Base-by-base conservation (phyloP, 2,329 filamentous ascomycete species). In the Cercospora citrullina region DNA sequence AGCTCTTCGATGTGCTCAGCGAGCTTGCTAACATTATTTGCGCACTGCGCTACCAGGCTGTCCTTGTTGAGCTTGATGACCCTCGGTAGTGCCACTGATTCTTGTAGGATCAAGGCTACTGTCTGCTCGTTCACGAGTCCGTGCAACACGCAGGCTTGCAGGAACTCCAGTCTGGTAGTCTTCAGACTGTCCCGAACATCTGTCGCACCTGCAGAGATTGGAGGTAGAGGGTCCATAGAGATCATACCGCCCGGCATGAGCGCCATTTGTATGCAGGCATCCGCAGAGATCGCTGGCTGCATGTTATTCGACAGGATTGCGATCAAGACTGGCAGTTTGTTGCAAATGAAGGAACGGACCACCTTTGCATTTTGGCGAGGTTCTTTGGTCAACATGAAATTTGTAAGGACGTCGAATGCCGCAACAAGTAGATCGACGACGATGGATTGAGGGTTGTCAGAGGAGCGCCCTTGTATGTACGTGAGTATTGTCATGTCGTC, bases 61-160 rank as follows among this genome's bases (percentile, higher is more conserved):
- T 95, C 91, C 78, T 94, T 95, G 58, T 87, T 85, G 73, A 93
- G 93, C 67, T 90, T 90, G 4, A 91, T 90, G 26, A 90, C 87
- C 26, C 89, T 87, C 1, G 93, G 91, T 60, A 94, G 83, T 42
- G 89, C 91, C 71, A 92, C 89, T 82, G 95, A 91, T 26, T 93
- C 90, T 74, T 97, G 93, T 2, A 97, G 82, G 9, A 99, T 86
- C 4, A 87, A 87, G 76, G 94, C 89, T 16, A 97, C 91, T 60
- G 90, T 91, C 36, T 88, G 85, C 71, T 93, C 89, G 0, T 89
- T 87, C 26, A 98, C 89, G n/a, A 99, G 83, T 0, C 89, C 89
- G 78, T 98, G 94, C 45, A 97, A 84, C 64, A 92, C 92, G 77
- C 95, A 99, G 0, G 94, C 90, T 71, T 96, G 95, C 48, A 96